A percentile compares a stretch with the other conserved stretches of the same genome.
These are phyloP conservation scores for Periconia sp. DNA, from an alignment of 2,329 filamentous ascomycete species.

Conservation along the genomic window DNA sequence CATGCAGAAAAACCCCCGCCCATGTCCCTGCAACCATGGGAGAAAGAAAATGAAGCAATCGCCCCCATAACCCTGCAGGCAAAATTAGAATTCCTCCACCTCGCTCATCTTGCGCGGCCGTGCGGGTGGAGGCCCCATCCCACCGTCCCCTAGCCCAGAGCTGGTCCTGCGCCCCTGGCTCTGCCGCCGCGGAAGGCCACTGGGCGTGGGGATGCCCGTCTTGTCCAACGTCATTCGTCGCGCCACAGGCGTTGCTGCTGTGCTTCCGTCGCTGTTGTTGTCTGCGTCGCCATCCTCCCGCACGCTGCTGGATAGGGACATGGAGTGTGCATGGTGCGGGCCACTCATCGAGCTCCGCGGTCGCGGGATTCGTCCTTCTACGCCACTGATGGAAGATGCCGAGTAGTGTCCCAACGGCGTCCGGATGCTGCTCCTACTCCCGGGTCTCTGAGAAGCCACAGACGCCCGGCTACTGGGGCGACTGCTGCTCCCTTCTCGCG, in stretches of 20 bases:
- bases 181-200: conserved; percentile 53
- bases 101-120: conserved; percentile 55
- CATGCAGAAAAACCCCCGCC: conserved; percentile 14
- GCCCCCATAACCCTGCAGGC: not conserved
- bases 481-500: conserved; percentile 45
- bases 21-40: conserved; percentile 2
- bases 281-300: conserved; percentile 55
- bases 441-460: conserved; percentile 48
- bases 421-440: conserved; percentile 66
- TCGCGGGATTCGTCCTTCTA: conserved; percentile 47
- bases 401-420: conserved; percentile 64
- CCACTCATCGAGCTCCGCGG: conserved; percentile 72
- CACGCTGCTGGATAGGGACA: conserved; percentile 24
- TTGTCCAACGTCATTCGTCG: conserved; percentile 48
- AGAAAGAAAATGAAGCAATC: not conserved
- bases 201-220: conserved; percentile 53
- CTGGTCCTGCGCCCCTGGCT: conserved; percentile 49
- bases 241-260: conserved; percentile 47
- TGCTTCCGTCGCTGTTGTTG: conserved; percentile 37
- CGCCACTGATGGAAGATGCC: conserved; percentile 52
- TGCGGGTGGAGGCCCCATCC: conserved; percentile 51
- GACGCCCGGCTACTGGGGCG: conserved; percentile 72
- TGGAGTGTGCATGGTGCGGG: conserved; percentile 46
- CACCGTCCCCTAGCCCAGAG: conserved; percentile 42
- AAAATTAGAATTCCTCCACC: conserved; percentile 53